phyloP scores from a whole-genome alignment of 257 asterid species.

The Jasminum sambac region DNA sequence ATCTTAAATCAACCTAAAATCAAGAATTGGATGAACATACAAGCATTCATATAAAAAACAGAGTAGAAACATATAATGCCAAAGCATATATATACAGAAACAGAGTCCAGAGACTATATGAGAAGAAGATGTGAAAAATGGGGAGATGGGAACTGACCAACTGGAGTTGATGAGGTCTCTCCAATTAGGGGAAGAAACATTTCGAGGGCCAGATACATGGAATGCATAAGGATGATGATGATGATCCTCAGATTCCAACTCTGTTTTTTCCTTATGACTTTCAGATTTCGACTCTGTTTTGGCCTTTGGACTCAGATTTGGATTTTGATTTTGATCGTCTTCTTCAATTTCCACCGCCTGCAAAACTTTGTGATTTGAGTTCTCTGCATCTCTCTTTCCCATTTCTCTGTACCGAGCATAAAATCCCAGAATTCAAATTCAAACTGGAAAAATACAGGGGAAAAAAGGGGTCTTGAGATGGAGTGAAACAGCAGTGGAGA shows the following conservation, averaged over 20 bases:
- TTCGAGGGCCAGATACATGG: slow-evolving; percentile 79
- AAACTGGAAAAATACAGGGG: background rate
- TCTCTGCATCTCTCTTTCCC: slow-evolving; percentile 42
- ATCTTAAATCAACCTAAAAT: background rate
- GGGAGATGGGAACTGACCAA: slow-evolving; percentile 45
- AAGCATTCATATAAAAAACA: background rate
- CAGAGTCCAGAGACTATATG: background rate
- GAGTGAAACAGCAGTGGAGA: background rate
- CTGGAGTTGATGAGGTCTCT: slow-evolving; percentile 68
- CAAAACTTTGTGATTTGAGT: slow-evolving; percentile 38
- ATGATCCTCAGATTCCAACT: slow-evolving; percentile 18
- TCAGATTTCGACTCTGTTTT: slow-evolving; percentile 23
- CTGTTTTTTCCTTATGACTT: slow-evolving; percentile 21
- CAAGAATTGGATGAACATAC: background rate
- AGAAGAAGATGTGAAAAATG: background rate
- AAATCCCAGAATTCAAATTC: background rate
- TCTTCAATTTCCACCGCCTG: slow-evolving; percentile 33
- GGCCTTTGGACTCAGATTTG: background rate
- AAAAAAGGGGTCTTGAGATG: background rate
- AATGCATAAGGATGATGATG: slow-evolving; percentile 69
- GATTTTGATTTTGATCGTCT: slow-evolving; percentile 19
- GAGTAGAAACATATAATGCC: background rate
- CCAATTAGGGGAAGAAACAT: slow-evolving; percentile 71
- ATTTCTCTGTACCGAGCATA: slow-evolving; percentile 20
- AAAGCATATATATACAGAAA: background rate